Conservation (phyloP, 371 early-diverging fungal genomes). For the Gilbertella persicaria region DNA sequence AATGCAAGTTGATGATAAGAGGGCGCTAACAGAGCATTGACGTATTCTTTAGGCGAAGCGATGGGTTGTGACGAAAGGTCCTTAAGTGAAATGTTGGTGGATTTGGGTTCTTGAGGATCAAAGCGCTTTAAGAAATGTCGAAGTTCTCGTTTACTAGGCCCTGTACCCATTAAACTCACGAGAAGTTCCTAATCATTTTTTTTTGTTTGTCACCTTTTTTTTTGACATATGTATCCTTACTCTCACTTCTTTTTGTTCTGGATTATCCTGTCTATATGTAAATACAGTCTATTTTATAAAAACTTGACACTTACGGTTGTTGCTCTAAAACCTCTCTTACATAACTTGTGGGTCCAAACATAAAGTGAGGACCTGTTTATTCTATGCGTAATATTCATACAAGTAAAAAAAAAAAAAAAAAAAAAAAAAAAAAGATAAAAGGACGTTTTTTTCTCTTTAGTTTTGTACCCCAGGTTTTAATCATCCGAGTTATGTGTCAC, state of each 20-base stretch:
- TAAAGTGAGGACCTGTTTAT: not conserved
- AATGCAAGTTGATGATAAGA: constrained; percentile 58
- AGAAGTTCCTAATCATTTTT: constrained; percentile 21
- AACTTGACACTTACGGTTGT: too few relatives aligned
- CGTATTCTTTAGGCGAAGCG: constrained; percentile 46
- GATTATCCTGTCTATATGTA: not conserved
- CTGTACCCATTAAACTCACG: constrained; percentile 50
- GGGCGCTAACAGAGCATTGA: constrained; percentile 50
- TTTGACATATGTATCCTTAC: constrained; percentile 10
- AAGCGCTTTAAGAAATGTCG: constrained; percentile 72
- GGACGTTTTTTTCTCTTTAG: not conserved
- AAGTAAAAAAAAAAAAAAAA: not conserved
- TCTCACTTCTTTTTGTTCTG: constrained; percentile 26
- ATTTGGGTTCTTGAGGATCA: constrained; percentile 32
- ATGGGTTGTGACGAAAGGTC: not conserved
- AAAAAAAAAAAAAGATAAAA: not conserved
- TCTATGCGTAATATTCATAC: not conserved
- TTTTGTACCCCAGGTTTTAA: not conserved
- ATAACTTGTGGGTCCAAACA: not conserved
- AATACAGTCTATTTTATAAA: too few relatives aligned
- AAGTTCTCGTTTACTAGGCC: constrained; percentile 80
- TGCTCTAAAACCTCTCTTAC: not conserved
- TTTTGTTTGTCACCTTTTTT: not conserved
- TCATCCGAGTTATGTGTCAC: constrained; percentile 7
- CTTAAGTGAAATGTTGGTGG: not conserved